phyloP scores from a whole-genome alignment of 129 eudicot species.

The Artemisia argyi region DNA sequence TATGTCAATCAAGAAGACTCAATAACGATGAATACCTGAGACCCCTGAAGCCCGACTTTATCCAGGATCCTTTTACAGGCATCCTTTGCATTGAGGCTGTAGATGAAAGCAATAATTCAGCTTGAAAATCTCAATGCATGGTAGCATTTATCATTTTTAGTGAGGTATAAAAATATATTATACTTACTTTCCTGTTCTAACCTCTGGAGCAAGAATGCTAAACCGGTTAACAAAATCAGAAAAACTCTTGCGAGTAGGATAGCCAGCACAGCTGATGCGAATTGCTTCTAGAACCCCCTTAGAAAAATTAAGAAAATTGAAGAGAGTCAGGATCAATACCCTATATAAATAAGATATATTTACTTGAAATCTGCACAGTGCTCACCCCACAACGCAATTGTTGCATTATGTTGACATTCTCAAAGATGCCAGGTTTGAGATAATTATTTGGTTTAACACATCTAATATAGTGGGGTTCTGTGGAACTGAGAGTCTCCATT shows the following conservation, averaged over 20 bases:
- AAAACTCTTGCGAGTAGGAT: conserved; percentile 90
- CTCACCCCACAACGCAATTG: conserved; percentile 99
- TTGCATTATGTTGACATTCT: conserved; percentile 84
- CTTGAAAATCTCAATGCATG: conserved; percentile 16
- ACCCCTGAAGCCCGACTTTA: conserved; percentile 65
- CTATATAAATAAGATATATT: neutral
- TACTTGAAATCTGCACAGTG: conserved; percentile 21
- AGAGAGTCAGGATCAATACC: neutral
- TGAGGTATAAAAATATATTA: neutral
- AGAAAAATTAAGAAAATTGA: conserved; percentile 19
- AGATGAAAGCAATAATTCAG: conserved; percentile 12
- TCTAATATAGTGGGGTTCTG: conserved; percentile 94
- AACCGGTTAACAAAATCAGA: conserved; percentile 79
- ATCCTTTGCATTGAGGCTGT: conserved; percentile 60
- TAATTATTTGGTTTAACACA: conserved; percentile 97
- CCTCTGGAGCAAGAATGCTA: conserved; percentile 86
- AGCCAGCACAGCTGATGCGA: conserved; percentile 98
- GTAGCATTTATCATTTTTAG: neutral
- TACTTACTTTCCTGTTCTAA: conserved; percentile 72
- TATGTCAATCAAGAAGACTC: neutral
- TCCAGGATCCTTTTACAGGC: conserved; percentile 85
- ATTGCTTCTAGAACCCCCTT: conserved; percentile 99
- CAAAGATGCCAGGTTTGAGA: conserved; percentile 87
- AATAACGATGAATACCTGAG: conserved; percentile 53
- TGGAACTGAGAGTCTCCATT: conserved; percentile 91